phyloP scores from a whole-genome alignment of 257 asterid genomes.

The Solanum ossicruentum region DNA sequence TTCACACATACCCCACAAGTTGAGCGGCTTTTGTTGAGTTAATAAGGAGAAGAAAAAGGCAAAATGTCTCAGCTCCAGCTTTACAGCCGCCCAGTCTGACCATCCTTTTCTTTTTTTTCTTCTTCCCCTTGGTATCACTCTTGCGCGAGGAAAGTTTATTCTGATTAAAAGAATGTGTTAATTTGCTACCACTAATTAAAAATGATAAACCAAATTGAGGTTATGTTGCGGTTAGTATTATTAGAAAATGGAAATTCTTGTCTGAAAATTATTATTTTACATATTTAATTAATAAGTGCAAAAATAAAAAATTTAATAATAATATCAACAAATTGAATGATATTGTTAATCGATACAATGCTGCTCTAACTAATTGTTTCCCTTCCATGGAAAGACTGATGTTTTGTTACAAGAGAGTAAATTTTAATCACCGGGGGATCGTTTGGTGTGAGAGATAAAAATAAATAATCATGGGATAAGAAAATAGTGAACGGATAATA shows the following conservation, averaged over 20 bases:
- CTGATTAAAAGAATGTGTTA: not conserved
- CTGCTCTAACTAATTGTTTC: too few relatives aligned
- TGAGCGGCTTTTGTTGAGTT: not conserved
- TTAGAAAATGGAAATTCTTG: not conserved
- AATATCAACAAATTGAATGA: not conserved
- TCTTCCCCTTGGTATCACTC: not conserved
- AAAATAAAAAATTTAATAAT: not conserved
- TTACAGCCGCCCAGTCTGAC: conserved; percentile 27
- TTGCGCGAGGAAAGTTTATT: not conserved
- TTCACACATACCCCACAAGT: not conserved
- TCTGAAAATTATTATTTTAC: not conserved
- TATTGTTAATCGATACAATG: too few relatives aligned
- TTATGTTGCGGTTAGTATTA: not conserved
- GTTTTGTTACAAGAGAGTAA: not conserved
- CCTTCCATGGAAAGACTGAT: not conserved
- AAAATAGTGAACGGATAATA: too few relatives aligned
- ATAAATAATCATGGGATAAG: too few relatives aligned
- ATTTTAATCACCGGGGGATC: not conserved
- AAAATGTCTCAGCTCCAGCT: conserved; percentile 3
- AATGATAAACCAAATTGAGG: not conserved
- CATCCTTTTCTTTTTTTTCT: not conserved
- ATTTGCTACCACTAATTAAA: not conserved
- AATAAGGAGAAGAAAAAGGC: not conserved
- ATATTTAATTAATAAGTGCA: not conserved
- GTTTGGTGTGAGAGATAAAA: too few relatives aligned